A percentile compares a stretch with the other conserved stretches of the same genome.
Evolutionary conservation across 345 rosid genomes (phyloP).

Genomic region (Camelina sativa): DNA sequence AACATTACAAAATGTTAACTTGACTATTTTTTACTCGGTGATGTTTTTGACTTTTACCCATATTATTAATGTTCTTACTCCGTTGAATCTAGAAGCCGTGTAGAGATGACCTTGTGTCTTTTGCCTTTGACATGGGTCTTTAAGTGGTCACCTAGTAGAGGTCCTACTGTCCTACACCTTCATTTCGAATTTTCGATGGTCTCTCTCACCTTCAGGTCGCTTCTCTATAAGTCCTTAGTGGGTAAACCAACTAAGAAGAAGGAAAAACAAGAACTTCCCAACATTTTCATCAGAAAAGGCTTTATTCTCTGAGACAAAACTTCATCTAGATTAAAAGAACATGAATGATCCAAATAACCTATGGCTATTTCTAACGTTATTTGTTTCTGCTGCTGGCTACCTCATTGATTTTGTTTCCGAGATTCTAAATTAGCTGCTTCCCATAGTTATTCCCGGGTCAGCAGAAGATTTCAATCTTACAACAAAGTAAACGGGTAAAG

Average conservation of each 20-base stretch:
- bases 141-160: too few species aligned
- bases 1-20: background rate
- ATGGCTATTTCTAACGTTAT: too few species aligned
- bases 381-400: background rate
- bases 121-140: too few species aligned
- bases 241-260: background rate
- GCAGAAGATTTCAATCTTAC: constrained; percentile 28
- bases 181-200: background rate
- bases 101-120: background rate
- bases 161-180: background rate
- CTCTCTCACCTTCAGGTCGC: background rate
- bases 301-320: background rate
- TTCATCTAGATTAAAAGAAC: background rate
- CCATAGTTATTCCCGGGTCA: background rate
- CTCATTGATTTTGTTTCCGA: background rate
- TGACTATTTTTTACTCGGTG: background rate
- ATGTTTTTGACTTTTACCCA: background rate
- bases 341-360: too few species aligned
- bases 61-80: background rate
- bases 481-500: constrained; percentile 20
- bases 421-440: constrained; percentile 27
- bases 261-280: background rate
- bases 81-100: background rate
- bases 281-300: background rate
- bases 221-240: constrained; percentile 15